These are phyloP conservation scores for Stropharia rugosoannulata DNA, from an alignment of 768 basidiomycete species.

Conservation along the genomic window DNA sequence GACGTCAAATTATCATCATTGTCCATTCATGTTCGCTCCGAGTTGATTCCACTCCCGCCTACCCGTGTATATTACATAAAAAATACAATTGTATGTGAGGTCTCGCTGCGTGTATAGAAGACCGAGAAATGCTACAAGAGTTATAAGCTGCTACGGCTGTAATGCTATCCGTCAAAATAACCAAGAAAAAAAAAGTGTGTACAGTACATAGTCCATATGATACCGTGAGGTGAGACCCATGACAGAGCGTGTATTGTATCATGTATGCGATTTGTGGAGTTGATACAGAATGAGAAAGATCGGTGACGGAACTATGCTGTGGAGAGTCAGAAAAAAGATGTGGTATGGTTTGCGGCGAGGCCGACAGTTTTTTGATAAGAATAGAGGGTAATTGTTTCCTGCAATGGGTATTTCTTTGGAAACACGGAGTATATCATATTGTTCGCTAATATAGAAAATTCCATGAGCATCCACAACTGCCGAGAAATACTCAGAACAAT, in stretches of 20 bases:
- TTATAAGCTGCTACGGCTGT: constrained; percentile 1
- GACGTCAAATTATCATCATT: background rate
- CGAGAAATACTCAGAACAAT: background rate
- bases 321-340: no score
- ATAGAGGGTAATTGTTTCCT: background rate
- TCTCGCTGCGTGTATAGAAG: constrained; percentile 22
- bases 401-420: background rate
- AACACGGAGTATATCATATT: constrained; percentile 36
- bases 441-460: constrained; percentile 41
- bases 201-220: background rate
- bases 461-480: constrained; percentile 3
- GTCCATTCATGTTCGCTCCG: background rate
- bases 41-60: no score
- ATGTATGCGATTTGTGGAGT: background rate
- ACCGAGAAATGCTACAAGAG: constrained; percentile 3
- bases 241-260: background rate
- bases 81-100: constrained; percentile 1
- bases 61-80: background rate
- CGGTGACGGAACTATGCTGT: background rate
- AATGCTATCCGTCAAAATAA: background rate
- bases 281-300: background rate
- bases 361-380: no score
- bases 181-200: background rate
- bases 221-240: background rate
- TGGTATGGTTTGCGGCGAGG: no score